Percentiles rank a stretch among this genome's conserved stretches.
Conservation (phyloP, 345 rosid species). For the Ceriops tagal region DNA sequence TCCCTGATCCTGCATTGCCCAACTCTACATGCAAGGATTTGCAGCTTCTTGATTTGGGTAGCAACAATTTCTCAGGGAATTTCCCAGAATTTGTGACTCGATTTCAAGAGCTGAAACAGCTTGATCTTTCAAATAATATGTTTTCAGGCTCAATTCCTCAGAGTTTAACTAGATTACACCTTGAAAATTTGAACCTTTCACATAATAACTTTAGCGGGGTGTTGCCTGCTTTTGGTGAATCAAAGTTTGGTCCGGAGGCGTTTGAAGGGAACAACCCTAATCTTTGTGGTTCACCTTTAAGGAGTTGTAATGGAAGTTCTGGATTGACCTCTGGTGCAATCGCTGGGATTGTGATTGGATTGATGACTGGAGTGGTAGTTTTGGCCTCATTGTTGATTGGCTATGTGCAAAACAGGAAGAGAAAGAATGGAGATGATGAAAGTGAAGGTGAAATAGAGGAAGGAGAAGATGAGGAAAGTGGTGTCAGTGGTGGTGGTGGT, state of each 20-base stretch:
- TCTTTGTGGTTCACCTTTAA: constrained; percentile 82
- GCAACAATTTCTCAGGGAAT: constrained; percentile 70
- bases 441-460: constrained; percentile 78
- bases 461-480: constrained; percentile 58
- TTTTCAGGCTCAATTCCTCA: constrained; percentile 71
- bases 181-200: constrained; percentile 77
- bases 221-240: constrained; percentile 60
- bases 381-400: constrained; percentile 79
- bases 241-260: constrained; percentile 58
- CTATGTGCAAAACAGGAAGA: constrained; percentile 82
- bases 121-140: constrained; percentile 74
- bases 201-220: constrained; percentile 82
- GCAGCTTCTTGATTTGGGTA: constrained; percentile 75
- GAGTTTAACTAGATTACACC: constrained; percentile 45
- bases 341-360: constrained; percentile 92
- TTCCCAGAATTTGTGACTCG: constrained; percentile 71
- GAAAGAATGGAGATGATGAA: constrained; percentile 47
- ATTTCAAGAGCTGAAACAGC: constrained; percentile 61
- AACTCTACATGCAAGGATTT: constrained; percentile 62
- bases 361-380: constrained; percentile 87
- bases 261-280: constrained; percentile 80
- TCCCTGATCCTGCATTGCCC: constrained; percentile 84
- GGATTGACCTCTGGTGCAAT: constrained; percentile 79
- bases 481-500: constrained; percentile 25
- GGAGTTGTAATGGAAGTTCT: constrained; percentile 55